Percentiles rank a stretch among this genome's conserved stretches.
These are phyloP conservation scores for Plasmodium chabaudi DNA, from an alignment of 169 alveolate species.

Conservation along the genomic window DNA sequence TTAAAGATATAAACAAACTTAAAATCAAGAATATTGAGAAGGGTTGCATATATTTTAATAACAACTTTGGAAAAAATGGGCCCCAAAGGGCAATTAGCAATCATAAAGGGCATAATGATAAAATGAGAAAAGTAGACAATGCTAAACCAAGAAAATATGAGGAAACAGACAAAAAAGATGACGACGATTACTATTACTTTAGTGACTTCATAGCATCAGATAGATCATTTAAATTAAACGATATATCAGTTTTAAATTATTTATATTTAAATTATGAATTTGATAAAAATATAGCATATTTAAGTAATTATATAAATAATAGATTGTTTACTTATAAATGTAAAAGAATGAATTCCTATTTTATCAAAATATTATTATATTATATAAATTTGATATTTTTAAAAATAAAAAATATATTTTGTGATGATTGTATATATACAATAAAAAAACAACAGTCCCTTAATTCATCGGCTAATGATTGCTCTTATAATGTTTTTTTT, in stretches of 20 bases:
- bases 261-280: slow-evolving; percentile 66
- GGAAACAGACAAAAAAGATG: neutral
- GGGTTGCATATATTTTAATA: neutral
- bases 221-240: slow-evolving; percentile 26
- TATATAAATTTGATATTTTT: slow-evolving; percentile 49
- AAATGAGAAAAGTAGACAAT: neutral
- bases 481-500: slow-evolving; percentile 66
- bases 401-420: slow-evolving; percentile 74
- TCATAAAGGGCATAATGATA: neutral
- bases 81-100: neutral
- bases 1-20: slow-evolving; percentile 21
- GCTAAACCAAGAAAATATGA: neutral
- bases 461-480: slow-evolving; percentile 72
- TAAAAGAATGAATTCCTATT: slow-evolving; percentile 68
- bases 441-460: slow-evolving; percentile 68
- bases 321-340: slow-evolving; percentile 45
- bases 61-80: neutral
- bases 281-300: slow-evolving; percentile 43
- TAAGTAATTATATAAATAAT: slow-evolving; percentile 43
- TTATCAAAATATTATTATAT: slow-evolving; percentile 66
- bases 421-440: slow-evolving; percentile 74
- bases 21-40: neutral
- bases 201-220: neutral
- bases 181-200: neutral
- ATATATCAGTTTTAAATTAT: slow-evolving; percentile 61